A percentile compares a stretch with the other conserved stretches of the same genome.
phyloP scores from a whole-genome alignment of 495 filamentous ascomycete genomes.

The Xylaria scruposa region DNA sequence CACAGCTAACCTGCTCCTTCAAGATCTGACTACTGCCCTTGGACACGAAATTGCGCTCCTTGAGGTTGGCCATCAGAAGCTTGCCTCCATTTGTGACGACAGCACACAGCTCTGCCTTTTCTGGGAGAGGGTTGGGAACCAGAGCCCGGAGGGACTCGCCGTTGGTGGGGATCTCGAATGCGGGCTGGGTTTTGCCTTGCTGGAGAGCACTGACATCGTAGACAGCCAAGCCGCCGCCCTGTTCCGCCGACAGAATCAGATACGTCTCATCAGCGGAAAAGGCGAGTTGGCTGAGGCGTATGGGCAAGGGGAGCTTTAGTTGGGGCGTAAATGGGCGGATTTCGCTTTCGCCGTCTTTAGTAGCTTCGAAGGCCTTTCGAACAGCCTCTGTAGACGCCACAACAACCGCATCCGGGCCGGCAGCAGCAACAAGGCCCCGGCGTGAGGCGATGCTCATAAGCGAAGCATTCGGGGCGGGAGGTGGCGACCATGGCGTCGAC shows the following conservation, averaged over 20 bases:
- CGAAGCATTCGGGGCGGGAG: constrained; percentile 82
- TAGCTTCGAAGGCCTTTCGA: constrained; percentile 72
- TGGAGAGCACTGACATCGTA: constrained; percentile 74
- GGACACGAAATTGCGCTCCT: constrained; percentile 62
- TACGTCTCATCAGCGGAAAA: constrained; percentile 87
- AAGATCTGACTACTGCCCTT: constrained; percentile 70
- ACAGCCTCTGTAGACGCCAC: constrained; percentile 79
- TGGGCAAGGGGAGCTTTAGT: constrained; percentile 71
- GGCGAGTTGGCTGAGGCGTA: constrained; percentile 83
- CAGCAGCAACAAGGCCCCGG: constrained; percentile 85
- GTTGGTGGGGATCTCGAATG: constrained; percentile 78
- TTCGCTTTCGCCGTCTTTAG: constrained; percentile 64
- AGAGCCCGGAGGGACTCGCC: constrained; percentile 75
- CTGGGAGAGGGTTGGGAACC: constrained; percentile 78
- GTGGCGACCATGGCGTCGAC: constrained; percentile 76
- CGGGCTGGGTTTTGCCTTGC: constrained; percentile 66
- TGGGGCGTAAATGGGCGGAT: constrained; percentile 76
- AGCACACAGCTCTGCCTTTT: constrained; percentile 70
- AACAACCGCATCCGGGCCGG: constrained; percentile 77
- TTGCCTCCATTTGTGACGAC: constrained; percentile 81
- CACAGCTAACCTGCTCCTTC: constrained; percentile 78
- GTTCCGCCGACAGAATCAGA: constrained; percentile 82
- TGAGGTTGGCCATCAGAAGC: constrained; percentile 82
- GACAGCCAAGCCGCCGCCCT: constrained; percentile 80
- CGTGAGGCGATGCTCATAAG: constrained; percentile 83